Evolutionary conservation across 1,284 basidiomycete species (phyloP), one percentile per base, ranked within the genome.

Genomic region (Mycena citricolor): DNA sequence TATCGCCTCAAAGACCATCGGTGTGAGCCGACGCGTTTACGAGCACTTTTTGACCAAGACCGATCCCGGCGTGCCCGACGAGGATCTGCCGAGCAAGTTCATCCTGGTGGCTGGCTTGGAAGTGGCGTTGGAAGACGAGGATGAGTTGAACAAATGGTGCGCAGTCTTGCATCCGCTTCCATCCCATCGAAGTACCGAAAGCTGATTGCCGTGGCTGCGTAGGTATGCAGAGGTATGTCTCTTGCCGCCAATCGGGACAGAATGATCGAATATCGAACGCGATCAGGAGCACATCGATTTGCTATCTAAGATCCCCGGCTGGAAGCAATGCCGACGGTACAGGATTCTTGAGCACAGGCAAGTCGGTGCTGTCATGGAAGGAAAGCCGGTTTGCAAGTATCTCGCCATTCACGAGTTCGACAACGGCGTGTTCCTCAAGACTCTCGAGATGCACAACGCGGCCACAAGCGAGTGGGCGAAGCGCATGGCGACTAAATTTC

Each of bases 11-110:
- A 61, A 57, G 33, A 49, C 67, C 17, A 54, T 57, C 46, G 36
- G 58, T n/a, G 52, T 70, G 14, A 64, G 70, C 31, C 58, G 71
- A 40, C 57, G 68, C 22, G 59, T 65, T n/a, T 74, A 71, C 54
- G 60, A 60, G 36, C 56, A 52, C 32, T 54, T 60, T 47, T 54
- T 58, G 22, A 52, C 54, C 12, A 46, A 51, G 32, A 49, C 56
- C 12, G 33, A 54, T 49, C 56, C 45, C n/a, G 56, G 51, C 32
- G 62, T 60, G 35, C 61, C 46, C 24, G 47, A 49, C 35, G 57
- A 55, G 5, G 64, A 52, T 53, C 56, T 56, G 44, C 56, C 44
- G 43, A 43, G 40, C 35, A 58, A 54, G 25, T 59, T 52, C 44
- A 34, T 63, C 23, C 46, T 66, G 14, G 59, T 65, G 34, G 59